Conservation (phyloP, 768 basidiomycete genomes). For the Suillus variegatus region DNA sequence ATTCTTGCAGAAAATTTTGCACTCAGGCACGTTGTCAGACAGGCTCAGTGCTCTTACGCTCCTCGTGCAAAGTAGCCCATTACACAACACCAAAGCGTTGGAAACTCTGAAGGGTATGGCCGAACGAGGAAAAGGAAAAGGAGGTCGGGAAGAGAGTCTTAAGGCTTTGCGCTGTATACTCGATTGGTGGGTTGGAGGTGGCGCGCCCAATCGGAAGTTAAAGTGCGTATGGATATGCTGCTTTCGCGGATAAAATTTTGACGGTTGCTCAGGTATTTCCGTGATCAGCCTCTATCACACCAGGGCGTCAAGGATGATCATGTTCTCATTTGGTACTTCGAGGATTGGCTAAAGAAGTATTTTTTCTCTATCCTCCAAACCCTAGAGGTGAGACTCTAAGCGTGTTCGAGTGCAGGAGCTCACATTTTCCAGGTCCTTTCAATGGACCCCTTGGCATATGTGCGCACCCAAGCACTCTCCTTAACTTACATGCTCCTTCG, state of each 20-base stretch:
- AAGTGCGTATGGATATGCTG: constrained; percentile 50
- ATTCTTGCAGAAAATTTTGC: constrained; percentile 85
- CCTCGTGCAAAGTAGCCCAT: constrained; percentile 83
- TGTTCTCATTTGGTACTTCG: constrained; percentile 85
- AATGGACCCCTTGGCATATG: constrained; percentile 83
- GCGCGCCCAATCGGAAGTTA: constrained; percentile 84
- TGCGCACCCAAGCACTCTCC: constrained; percentile 81
- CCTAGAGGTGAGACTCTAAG: constrained; percentile 64
- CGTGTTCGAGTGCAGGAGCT: background rate
- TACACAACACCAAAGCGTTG: constrained; percentile 83
- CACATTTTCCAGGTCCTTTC: constrained; percentile 59
- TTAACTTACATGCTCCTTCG: constrained; percentile 79
- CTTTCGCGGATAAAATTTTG: background rate
- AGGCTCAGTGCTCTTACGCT: constrained; percentile 88
- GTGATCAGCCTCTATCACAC: constrained; percentile 79
- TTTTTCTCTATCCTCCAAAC: constrained; percentile 91
- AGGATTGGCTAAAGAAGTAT: constrained; percentile 97
- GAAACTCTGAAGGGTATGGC: constrained; percentile 77
- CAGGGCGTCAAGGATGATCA: constrained; percentile 67
- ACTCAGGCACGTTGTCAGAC: constrained; percentile 89
- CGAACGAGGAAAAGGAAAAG: constrained; percentile 76
- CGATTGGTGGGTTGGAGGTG: constrained; percentile 98
- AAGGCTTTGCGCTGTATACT: constrained; percentile 89
- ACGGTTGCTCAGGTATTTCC: constrained; percentile 67
- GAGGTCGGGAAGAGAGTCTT: constrained; percentile 89